Conservation (phyloP, 2,329 filamentous ascomycete species). For the Fusarium haematococcum region DNA sequence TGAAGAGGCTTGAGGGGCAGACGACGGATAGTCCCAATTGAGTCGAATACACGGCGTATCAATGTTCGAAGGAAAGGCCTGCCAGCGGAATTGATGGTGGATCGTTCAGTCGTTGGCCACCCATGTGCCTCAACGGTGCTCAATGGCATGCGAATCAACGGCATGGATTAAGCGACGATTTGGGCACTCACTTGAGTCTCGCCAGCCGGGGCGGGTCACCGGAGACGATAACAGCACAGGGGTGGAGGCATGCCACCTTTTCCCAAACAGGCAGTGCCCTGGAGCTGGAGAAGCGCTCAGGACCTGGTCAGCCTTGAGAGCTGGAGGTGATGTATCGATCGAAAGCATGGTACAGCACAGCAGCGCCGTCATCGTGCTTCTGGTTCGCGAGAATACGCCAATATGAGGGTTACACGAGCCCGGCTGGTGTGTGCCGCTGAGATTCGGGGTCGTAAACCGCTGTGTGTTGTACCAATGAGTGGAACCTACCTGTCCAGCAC, state of each 20-base stretch:
- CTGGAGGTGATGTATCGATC: slow-evolving; percentile 27
- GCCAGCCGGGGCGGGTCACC: slow-evolving; percentile 41
- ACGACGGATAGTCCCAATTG: slow-evolving; percentile 9
- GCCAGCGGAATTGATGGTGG: slow-evolving; percentile 17
- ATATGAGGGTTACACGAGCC: slow-evolving; percentile 30
- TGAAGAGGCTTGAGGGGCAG: slow-evolving; percentile 10
- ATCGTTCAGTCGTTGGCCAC: slow-evolving; percentile 15
- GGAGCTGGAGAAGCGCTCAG: slow-evolving; percentile 21
- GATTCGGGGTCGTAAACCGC: neutral
- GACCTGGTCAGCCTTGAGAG: neutral
- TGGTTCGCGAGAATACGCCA: slow-evolving; percentile 29
- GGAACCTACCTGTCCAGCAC: neutral
- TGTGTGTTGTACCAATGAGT: neutral
- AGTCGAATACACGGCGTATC: slow-evolving; percentile 4
- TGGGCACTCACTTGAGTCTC: slow-evolving; percentile 25
- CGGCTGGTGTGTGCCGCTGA: neutral
- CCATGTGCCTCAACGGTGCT: slow-evolving; percentile 12
- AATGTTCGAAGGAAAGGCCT: neutral
- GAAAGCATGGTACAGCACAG: slow-evolving; percentile 12
- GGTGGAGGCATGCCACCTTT: slow-evolving; percentile 30
- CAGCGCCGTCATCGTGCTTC: slow-evolving; percentile 32
- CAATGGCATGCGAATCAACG: slow-evolving; percentile 40
- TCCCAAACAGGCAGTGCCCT: slow-evolving; percentile 31
- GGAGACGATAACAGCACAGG: slow-evolving; percentile 36
- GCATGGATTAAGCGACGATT: slow-evolving; percentile 44